These are phyloP conservation scores for Schizochytrium sp. DNA, from an alignment of 108 stramenopile species.

Conservation along the genomic window DNA sequence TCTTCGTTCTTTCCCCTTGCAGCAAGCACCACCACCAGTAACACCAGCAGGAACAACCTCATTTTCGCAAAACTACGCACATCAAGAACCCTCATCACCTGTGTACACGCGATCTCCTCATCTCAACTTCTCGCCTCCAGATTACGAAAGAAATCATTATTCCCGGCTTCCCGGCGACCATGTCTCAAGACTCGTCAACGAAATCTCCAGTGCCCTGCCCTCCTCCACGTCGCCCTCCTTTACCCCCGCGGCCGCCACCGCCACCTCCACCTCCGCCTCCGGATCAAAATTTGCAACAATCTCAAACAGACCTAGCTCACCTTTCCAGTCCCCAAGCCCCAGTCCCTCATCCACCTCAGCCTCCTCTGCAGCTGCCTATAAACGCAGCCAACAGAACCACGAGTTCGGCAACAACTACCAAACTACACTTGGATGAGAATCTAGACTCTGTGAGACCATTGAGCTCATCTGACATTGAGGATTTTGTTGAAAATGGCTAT, in stretches of 20 bases:
- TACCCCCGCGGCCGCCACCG: background rate
- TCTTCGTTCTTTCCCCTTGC: no score
- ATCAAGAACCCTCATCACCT: background rate
- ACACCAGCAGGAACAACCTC: no score
- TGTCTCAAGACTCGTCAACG: no score
- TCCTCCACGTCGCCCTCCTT: background rate
- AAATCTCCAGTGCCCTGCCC: background rate
- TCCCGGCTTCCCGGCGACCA: no score
- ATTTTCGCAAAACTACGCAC: background rate
- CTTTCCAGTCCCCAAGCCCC: no score
- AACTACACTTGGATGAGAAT: background rate
- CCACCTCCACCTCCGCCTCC: background rate
- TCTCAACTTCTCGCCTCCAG: no score
- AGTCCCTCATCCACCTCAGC: no score
- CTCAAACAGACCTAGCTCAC: no score
- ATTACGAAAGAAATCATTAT: no score
- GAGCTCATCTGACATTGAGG: conserved; percentile 1
- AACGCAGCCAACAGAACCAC: background rate
- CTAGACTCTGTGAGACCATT: background rate
- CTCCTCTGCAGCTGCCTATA: background rate
- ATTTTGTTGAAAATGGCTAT: background rate
- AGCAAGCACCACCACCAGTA: no score
- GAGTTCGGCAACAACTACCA: background rate
- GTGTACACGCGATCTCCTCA: background rate
- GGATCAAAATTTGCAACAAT: background rate